Evolutionary conservation across 1,284 basidiomycete species (phyloP).

Genomic region (Tausonia pullulans): DNA sequence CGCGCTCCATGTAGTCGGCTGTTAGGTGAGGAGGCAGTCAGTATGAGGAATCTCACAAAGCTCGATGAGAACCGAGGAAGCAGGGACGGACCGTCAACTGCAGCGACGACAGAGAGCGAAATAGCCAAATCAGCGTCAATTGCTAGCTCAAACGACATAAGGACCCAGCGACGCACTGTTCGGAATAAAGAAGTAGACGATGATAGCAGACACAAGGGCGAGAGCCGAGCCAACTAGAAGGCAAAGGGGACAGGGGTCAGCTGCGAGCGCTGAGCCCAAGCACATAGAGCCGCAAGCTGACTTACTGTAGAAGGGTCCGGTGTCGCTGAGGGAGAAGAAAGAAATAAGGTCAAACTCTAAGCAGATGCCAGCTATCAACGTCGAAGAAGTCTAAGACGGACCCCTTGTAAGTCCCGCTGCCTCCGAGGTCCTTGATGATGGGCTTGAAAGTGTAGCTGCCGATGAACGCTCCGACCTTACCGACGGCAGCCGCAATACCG

Average conservation of each 20-base stretch:
- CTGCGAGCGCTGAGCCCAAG: not conserved
- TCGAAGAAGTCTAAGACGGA: not conserved
- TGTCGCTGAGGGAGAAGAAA: slow-evolving; percentile 17
- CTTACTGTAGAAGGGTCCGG: slow-evolving; percentile 17
- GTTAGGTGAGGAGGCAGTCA: not conserved
- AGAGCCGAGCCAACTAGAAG: slow-evolving; percentile 42
- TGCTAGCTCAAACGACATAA: not conserved
- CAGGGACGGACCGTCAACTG: too few species aligned
- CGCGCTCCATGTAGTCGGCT: slow-evolving; percentile 11
- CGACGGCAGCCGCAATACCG: slow-evolving; percentile 71
- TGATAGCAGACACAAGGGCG: slow-evolving; percentile 61
- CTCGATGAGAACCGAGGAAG: too few species aligned
- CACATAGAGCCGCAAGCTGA: slow-evolving; percentile 1
- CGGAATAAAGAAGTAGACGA: slow-evolving; percentile 63
- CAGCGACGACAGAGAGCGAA: not conserved
- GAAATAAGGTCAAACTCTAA: not conserved
- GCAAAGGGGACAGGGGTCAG: not conserved
- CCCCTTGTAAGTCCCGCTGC: slow-evolving; percentile 17
- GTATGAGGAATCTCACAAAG: too few species aligned
- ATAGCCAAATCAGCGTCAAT: not conserved
- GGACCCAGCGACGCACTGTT: slow-evolving; percentile 50
- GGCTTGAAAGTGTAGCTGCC: slow-evolving; percentile 63
- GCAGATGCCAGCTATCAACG: not conserved
- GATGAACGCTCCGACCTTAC: slow-evolving; percentile 80
- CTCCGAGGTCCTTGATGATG: slow-evolving; percentile 42